These are phyloP conservation scores for Pyrenophora tritici-repentis DNA, from an alignment of 2,329 filamentous ascomycete genomes.

Conservation along the genomic window DNA sequence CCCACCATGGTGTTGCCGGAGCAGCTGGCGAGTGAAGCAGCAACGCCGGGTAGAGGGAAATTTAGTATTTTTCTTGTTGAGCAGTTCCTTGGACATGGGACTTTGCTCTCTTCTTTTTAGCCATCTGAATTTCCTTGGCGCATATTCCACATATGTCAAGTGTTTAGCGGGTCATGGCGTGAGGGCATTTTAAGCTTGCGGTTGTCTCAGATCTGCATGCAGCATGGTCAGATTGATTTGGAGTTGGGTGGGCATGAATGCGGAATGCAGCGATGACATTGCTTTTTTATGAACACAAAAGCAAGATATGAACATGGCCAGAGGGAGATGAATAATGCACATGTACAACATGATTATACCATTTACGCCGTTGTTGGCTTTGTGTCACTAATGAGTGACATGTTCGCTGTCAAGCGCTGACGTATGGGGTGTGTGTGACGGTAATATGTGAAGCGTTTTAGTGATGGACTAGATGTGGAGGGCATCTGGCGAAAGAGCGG, in stretches of 20 bases:
- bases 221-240: slow-evolving; percentile 2
- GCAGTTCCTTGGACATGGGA: not conserved
- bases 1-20: slow-evolving; percentile 44
- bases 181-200: not conserved
- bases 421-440: not conserved
- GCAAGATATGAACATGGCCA: not conserved
- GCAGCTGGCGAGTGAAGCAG: slow-evolving; percentile 39
- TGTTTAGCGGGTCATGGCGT: slow-evolving; percentile 9
- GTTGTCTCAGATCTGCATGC: not conserved
- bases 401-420: not conserved
- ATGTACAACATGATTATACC: no score
- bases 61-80: not conserved
- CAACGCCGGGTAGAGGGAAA: not conserved
- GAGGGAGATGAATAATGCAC: no score
- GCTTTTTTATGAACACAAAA: not conserved
- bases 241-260: not conserved
- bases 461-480: not conserved
- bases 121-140: not conserved
- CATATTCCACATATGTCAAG: not conserved
- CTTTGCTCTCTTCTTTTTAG: not conserved
- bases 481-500: not conserved
- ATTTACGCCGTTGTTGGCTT: no score
- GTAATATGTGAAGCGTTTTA: not conserved
- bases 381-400: no score
- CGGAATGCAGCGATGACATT: not conserved